Evolutionary conservation across 257 asterid species (phyloP).

Genomic region (Fraxinus quadrangulata): DNA sequence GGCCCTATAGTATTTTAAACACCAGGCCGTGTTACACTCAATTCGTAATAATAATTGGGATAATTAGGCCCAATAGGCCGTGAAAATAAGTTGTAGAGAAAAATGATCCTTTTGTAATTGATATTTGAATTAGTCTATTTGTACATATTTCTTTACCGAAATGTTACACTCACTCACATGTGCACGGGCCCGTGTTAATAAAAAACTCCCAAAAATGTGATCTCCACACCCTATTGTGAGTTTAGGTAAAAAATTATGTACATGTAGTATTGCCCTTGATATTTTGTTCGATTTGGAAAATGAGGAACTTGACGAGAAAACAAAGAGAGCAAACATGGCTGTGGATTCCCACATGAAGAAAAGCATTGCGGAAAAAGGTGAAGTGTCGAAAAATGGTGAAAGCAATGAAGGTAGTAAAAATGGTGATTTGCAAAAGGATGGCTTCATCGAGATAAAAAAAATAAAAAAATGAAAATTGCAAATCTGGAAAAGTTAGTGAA

Average conservation of each 20-base stretch:
- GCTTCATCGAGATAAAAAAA: too few relatives aligned
- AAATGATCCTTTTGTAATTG: constrained; percentile 11
- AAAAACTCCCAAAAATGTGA: too few relatives aligned
- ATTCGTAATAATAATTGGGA: too few relatives aligned
- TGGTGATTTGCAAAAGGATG: background rate
- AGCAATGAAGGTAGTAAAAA: constrained; percentile 8
- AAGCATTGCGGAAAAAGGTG: constrained; percentile 10
- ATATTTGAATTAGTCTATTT: too few relatives aligned
- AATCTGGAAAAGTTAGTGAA: too few relatives aligned
- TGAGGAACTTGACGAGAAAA: constrained; percentile 14
- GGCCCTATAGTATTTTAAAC: too few relatives aligned
- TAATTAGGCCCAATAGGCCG: background rate
- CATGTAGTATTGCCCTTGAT: constrained; percentile 4
- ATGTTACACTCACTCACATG: too few relatives aligned
- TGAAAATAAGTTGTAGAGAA: constrained; percentile 22
- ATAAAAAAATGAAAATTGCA: too few relatives aligned
- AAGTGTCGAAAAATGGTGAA: background rate
- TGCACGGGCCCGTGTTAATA: too few relatives aligned
- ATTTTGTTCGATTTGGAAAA: constrained; percentile 21
- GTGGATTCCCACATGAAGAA: constrained; percentile 14
- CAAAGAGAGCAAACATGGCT: background rate
- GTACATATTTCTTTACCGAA: too few relatives aligned
- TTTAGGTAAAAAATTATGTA: too few relatives aligned
- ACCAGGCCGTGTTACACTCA: background rate
- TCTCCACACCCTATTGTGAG: too few relatives aligned